Conservation (phyloP, 139 green algal species). For the Coelastrella sp. region DNA sequence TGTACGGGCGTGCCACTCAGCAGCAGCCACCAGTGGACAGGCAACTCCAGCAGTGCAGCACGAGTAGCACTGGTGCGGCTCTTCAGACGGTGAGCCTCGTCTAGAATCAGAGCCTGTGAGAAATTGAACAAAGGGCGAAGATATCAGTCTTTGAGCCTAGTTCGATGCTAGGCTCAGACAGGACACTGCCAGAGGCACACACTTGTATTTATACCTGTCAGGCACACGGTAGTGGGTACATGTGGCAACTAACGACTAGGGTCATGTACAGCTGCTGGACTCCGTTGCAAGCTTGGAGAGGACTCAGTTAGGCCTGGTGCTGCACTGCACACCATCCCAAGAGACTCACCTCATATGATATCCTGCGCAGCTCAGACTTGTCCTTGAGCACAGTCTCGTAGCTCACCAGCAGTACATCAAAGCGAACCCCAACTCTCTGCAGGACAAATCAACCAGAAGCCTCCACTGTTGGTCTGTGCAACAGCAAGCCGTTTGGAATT, state of each 20-base stretch:
- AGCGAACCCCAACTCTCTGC: slow-evolving; percentile 47
- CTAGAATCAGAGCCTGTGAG: slow-evolving; percentile 55
- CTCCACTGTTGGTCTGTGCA: slow-evolving; percentile 41
- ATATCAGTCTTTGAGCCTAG: not conserved
- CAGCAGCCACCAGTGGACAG: slow-evolving; percentile 86
- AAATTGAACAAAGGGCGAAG: not conserved
- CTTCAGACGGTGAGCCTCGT: slow-evolving; percentile 89
- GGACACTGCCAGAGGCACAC: not conserved
- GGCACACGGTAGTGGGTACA: too few species aligned
- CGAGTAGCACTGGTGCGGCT: slow-evolving; percentile 68
- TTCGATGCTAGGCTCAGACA: too few species aligned
- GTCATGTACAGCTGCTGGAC: too few species aligned
- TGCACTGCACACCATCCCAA: not conserved
- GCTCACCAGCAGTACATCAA: slow-evolving; percentile 86
- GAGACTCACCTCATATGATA: slow-evolving; percentile 47
- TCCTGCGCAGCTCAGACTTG: slow-evolving; percentile 44
- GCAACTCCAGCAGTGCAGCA: slow-evolving; percentile 64
- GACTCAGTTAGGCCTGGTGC: too few species aligned
- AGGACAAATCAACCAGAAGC: slow-evolving; percentile 70
- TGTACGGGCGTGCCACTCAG: slow-evolving; percentile 96
- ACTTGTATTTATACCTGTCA: too few species aligned
- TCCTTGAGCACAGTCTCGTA: slow-evolving; percentile 83
- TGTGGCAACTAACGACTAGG: too few species aligned
- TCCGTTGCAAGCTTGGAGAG: too few species aligned
- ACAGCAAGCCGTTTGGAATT: slow-evolving; percentile 19